Evolutionary conservation across 31 red algal species (phyloP), one percentile per base, ranked within the genome.

Genomic region (Asparagopsis taxiformis): DNA sequence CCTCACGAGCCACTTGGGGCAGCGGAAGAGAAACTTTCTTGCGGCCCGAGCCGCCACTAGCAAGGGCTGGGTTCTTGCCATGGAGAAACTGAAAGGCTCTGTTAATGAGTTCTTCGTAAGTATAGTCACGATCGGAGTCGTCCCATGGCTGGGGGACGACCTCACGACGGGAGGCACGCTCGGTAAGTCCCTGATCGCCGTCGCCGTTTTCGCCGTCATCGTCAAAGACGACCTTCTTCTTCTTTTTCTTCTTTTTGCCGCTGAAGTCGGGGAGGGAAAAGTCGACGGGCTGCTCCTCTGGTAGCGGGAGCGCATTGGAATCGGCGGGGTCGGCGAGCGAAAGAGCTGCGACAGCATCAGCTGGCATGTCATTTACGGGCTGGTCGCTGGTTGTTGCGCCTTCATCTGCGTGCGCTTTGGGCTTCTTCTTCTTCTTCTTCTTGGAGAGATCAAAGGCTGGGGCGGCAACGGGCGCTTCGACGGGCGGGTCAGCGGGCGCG

Each of bases 361-460:
- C 49, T 0, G 38, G 64, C 46, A 28, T 43, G 5, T 63, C 58
- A 59, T 54, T 50, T 19, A 54, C 65, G 26, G 36, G 35, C 23
- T 46, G 39, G 29, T 58, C 55, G 8, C 46, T 55, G 17, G 31
- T 24, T 1, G 29, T 52, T 0, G 35, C 58, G 16, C 63, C 65
- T 10, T 76, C 61, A 23, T 64, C 44, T 11, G 78, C 73, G 26
- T 53, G n/a, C 2, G 62, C 32, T 55, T 58, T 85, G n/a, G 66
- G 55, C 79, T 95, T 95, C 72, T 95, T 95, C 78, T 95, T 95
- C 57, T 95, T 95, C 66, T 95, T 95, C 62, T 95, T 95, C 85
- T 81, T 83, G 3, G 85, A 61, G 10, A 88, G 72, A 68, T 95
- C 92, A 28, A 95, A 95, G 6, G 84, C 44, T 32, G 65, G 74